Base-by-base conservation (phyloP, 1,139 yeast genomes). In the Yamadazyma siamensis region DNA sequence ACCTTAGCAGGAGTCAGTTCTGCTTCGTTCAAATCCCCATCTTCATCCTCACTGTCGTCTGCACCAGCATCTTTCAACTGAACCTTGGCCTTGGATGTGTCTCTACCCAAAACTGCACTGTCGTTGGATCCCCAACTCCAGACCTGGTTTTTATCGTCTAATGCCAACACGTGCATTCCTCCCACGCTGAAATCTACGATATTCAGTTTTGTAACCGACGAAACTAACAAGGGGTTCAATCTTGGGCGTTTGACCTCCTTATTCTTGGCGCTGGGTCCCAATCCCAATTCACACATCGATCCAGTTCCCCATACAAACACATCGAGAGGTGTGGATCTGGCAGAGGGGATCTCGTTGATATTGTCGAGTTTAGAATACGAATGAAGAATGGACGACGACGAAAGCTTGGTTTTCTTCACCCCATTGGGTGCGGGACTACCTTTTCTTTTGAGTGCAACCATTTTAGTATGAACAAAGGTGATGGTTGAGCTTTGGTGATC, bases 111-210 rank as follows among this genome's bases (percentile, higher is more conserved):
- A 2, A 86, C 96, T 22, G 83, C 89, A 39, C 87, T 80, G 50
- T 91, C 99, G 49, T 91, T 94, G 33, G 85, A 83, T 36, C 99
- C 99, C 99, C 99, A 91, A 3, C 96, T 84, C 96, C 96, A 89
- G 6, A 91, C 58, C 34, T 75, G 67, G 44, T 86, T 87, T 15
- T 72, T 61, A 21, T 75, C 59, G 51, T 88, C 96, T 32, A 91
- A 61, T 0, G 94, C 96, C 26, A 94, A 56, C 1, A 84, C 77
- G 52, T 91, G 99, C 81, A 94, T 91, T 29, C 98, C 99, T 26
- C 99, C 98, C 15, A 77, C 95, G 2, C 95, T 88, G 49, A 91
- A 66, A 44, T 86, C 91, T 13, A 87, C 94, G 30, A 89, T 76
- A 6, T 54, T 52, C 7, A 36, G 36, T 7, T 27, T 26, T 13